Conservation (phyloP, 2,329 filamentous ascomycete genomes). For the Ophiostoma quercus region DNA sequence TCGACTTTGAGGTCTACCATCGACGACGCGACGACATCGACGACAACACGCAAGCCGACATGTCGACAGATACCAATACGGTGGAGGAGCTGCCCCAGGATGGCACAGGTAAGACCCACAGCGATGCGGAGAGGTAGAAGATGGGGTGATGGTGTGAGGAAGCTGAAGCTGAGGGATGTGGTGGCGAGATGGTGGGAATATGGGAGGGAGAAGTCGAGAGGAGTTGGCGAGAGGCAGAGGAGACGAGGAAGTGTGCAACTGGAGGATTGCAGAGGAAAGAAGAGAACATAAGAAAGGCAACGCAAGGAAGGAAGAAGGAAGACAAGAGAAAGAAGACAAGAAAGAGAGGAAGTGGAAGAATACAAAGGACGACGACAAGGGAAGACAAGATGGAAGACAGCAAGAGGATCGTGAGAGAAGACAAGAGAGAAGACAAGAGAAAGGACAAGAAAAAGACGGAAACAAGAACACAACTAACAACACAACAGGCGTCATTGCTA, state of each 20-base stretch:
- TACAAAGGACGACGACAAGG: not conserved
- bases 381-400: not conserved
- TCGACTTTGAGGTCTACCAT: not conserved
- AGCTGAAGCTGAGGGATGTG: not conserved
- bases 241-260: no score
- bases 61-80: constrained; percentile 9
- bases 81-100: constrained; percentile 25
- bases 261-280: not conserved
- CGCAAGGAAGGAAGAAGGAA: not conserved
- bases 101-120: constrained; percentile 25
- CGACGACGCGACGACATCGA: not conserved
- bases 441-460: not conserved
- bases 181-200: not conserved
- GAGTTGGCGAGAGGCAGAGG: not conserved
- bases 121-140: not conserved
- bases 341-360: not conserved
- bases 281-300: not conserved
- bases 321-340: not conserved
- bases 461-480: not conserved
- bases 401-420: not conserved
- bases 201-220: not conserved
- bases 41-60: constrained; percentile 2
- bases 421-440: not conserved
- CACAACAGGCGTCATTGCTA: constrained; percentile 66
- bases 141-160: not conserved